These are phyloP conservation scores for Kandelia obovata DNA, from an alignment of 345 rosid genomes.

Conservation along the genomic window DNA sequence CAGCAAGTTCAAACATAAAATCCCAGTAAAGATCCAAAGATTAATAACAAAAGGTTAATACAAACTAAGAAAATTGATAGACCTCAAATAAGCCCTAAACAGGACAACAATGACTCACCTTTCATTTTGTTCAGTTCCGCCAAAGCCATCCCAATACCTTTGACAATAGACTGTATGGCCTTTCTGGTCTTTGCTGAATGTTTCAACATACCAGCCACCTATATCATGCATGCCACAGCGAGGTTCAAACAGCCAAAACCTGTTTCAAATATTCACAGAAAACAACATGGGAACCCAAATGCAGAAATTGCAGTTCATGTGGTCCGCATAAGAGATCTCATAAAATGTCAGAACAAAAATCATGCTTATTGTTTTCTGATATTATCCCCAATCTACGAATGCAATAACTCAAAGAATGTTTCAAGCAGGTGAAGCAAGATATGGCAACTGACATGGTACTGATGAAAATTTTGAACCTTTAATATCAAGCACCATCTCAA, in stretches of 20 bases:
- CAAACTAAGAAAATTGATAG: neutral
- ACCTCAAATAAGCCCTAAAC: constrained; percentile 3
- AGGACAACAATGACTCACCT: constrained; percentile 45
- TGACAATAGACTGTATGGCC: constrained; percentile 57
- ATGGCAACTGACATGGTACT: neutral
- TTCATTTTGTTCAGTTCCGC: constrained; percentile 45
- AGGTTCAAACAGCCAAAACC: constrained; percentile 97
- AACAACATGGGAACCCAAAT: neutral
- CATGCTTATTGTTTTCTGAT: neutral
- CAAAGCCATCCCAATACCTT: constrained; percentile 78
- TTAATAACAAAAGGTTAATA: too few species aligned
- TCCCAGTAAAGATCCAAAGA: too few species aligned
- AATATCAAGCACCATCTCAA: neutral
- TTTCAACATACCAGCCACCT: constrained; percentile 98
- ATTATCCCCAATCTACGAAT: neutral
- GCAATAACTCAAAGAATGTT: neutral
- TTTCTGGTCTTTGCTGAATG: constrained; percentile 77
- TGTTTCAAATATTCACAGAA: constrained; percentile 29
- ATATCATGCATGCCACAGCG: constrained; percentile 83
- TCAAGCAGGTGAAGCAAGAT: neutral
- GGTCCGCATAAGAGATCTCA: neutral
- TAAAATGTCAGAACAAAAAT: neutral
- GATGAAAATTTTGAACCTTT: neutral
- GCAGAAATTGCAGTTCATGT: neutral
- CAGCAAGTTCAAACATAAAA: too few species aligned